Base-by-base conservation (phyloP, 2,329 filamentous ascomycete genomes). In the Fusarium coicis region DNA sequence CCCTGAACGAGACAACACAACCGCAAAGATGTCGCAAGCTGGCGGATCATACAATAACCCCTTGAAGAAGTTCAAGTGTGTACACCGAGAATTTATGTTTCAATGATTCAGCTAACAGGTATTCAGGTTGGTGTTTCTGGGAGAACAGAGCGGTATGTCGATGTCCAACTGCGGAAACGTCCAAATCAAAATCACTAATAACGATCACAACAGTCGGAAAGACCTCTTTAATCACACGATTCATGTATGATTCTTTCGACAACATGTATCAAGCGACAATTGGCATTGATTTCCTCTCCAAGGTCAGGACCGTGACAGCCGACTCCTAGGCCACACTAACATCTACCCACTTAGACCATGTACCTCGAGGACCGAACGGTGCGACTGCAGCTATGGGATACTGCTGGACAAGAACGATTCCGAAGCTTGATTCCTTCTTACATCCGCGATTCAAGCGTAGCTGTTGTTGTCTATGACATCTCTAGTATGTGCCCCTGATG, bases 191-290 rank as follows among this genome's bases (percentile, higher is more conserved):
- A 49, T 68, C 61, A 76, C 81, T 81, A 74, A 82, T 55, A 52
- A 49, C 53, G 40, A 69, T 54, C 55, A 59, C 59, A 67, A 74
- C 82, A 98, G 96, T 99, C 79, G 96, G 96, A 82, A 99, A 99
- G 87, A 99, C 96, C 37, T 99, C 96, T 71, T 87, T 99, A 79
- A 99, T 99, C 83, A 99, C 96, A 76, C 92, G 96, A 74, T 99
- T 99, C 88, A 99, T 99, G 96, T 99, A 99, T 88, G 96, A 99
- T 85, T 98, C 96, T 53, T 99, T 99, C 87, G 96, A 99, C 88
- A 98, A 97, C 86, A 98, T 96, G 88, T 99, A 99, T 86, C 96
- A 99, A 85, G 96, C 96, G 65, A 99, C 96, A 43, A 98, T 99
- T 81, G 96, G 96, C 80, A 99, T 99, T 86, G 96, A 99, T 85